A percentile compares a stretch with the other conserved stretches of the same genome.
Evolutionary conservation across 257 asterid genomes (phyloP).

Genomic region (Solanum sitiens): DNA sequence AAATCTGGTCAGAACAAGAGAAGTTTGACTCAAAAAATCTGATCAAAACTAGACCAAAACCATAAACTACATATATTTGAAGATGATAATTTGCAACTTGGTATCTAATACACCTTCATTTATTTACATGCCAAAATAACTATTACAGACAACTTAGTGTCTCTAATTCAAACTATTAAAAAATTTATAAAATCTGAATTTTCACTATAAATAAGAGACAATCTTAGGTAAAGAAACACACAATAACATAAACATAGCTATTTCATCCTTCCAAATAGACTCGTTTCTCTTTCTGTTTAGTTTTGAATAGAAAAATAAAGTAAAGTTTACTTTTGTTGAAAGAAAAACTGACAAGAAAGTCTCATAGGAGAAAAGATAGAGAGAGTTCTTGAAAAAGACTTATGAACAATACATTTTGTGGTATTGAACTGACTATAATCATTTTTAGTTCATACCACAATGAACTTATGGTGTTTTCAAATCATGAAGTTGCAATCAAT

Average conservation of each 20-base stretch:
- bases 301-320: not conserved
- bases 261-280: not conserved
- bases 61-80: no score
- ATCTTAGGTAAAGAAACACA: not conserved
- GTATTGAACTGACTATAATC: not conserved
- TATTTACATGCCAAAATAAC: no score
- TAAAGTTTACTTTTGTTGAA: not conserved
- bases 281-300: not conserved
- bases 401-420: conserved; percentile 1
- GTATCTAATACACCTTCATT: no score
- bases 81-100: no score
- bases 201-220: not conserved
- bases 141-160: not conserved
- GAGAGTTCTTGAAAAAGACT: not conserved
- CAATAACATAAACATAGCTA: not conserved
- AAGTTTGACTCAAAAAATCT: no score
- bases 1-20: no score
- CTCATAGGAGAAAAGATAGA: no score
- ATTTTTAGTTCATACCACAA: not conserved
- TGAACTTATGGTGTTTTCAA: not conserved
- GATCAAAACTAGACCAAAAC: no score
- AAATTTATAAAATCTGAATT: no score
- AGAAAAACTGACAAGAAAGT: not conserved
- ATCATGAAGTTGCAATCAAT: not conserved
- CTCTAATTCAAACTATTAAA: not conserved